Evolutionary conservation across 2,329 filamentous ascomycete species (phyloP), one percentile per base, ranked within the genome.

Genomic region (Ophiostoma piceae): DNA sequence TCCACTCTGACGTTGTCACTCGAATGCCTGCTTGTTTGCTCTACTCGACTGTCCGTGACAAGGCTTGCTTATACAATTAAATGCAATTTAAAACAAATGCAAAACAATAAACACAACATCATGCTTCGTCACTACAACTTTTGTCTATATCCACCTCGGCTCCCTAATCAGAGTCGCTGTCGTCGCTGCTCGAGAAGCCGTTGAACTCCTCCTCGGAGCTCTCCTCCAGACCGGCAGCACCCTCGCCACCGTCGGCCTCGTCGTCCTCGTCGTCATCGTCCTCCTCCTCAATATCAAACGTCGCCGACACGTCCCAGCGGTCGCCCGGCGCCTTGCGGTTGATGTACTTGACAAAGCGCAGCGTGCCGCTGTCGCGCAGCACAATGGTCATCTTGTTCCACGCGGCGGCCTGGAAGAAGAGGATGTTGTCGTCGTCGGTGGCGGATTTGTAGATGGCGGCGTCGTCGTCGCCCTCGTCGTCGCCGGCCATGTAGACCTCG

Each of bases 331-430:
- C 95, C 67, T 85, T 87, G 71, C 84, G 84, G 79, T 91, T 96
- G 29, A 99, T 90, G 78, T 98, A 99, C 83, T 98, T 99, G 76
- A 98, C 93, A 77, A 99, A 99, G 78, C 92, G 90, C 77, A 99
- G 83, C 16, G 91, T 90, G 16, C 92, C 94, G 74, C 87, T 88
- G 77, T 99, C 95, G 71, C 95, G 86, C 74, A 98, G 82, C 41
- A 98, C 95, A 74, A 99, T 87, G 73, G 90, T 93, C 82, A 99
- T 84, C 73, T 91, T 92, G 79, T 98, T 98, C 95, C 95, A 99
- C 19, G 85, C 79, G 1, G 85, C 84, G 9, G 84, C 83, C 78
- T 88, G 85, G 82, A 86, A 87, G 79, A 88, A 88, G 66, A 88
- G 81, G 73, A 88, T 87, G 77, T 87, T 88, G 80, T 88, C 85